Evolutionary conservation across 1,139 yeast species (phyloP).

Genomic region (Zygoascus sp.): DNA sequence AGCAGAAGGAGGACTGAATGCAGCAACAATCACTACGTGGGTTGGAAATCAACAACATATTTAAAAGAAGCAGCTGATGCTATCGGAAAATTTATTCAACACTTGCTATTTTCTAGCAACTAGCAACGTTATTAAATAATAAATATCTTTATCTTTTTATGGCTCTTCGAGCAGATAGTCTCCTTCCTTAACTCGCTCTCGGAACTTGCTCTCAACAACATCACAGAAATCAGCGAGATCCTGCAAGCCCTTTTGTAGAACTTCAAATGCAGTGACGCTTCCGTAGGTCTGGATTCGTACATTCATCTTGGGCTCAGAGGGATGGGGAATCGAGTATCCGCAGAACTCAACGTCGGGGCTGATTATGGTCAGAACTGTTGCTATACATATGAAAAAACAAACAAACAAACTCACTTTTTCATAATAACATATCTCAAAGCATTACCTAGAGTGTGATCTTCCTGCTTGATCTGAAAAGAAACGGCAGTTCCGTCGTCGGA

Average conservation of each 20-base stretch:
- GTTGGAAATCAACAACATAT: too few relatives aligned
- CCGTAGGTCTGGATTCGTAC: constrained; percentile 91
- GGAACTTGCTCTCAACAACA: constrained; percentile 74
- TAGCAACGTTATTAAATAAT: constrained; percentile 1
- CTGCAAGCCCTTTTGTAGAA: constrained; percentile 84
- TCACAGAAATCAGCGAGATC: constrained; percentile 80
- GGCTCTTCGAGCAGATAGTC: constrained; percentile 47
- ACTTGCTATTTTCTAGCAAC: not conserved
- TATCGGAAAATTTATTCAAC: not conserved
- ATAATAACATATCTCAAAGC: constrained; percentile 88
- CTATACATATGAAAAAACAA: not conserved
- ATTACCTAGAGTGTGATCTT: constrained; percentile 94
- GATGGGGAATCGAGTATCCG: constrained; percentile 98
- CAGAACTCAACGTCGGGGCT: constrained; percentile 94
- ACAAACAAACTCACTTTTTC: constrained; percentile 56
- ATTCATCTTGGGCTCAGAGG: constrained; percentile 87
- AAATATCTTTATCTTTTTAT: constrained; percentile 22
- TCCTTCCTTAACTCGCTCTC: constrained; percentile 42
- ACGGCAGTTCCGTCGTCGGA: constrained; percentile 94
- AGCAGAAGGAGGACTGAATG: too few relatives aligned
- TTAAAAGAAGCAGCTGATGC: too few relatives aligned
- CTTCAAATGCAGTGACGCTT: constrained; percentile 82
- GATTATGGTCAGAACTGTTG: constrained; percentile 11
- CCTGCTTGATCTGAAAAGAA: constrained; percentile 85
- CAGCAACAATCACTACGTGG: too few relatives aligned